A percentile compares a stretch with the other conserved stretches of the same genome.
These are phyloP conservation scores for Mucor racemosus DNA, from an alignment of 371 early-diverging fungal species.

Conservation along the genomic window DNA sequence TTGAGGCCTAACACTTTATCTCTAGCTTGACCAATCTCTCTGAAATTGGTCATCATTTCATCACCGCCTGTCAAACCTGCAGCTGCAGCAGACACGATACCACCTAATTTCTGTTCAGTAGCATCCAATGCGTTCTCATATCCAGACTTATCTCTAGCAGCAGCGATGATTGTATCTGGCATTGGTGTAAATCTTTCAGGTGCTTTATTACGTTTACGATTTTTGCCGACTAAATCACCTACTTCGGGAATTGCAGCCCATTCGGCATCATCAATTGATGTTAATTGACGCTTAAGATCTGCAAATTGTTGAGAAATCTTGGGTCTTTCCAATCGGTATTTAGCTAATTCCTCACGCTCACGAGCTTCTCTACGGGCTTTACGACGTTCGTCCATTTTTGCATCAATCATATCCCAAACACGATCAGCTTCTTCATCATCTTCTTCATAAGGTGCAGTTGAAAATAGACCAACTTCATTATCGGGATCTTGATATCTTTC, in stretches of 20 bases:
- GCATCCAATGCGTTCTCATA: constrained; percentile 65
- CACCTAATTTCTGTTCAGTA: constrained; percentile 53
- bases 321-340: constrained; percentile 62
- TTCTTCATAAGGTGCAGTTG: constrained; percentile 86
- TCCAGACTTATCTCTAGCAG: constrained; percentile 60
- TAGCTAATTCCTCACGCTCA: constrained; percentile 62
- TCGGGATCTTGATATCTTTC: constrained; percentile 91
- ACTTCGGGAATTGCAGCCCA: constrained; percentile 96
- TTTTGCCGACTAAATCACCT: constrained; percentile 86
- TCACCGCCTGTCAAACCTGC: constrained; percentile 34
- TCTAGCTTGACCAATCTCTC: constrained; percentile 93
- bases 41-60: constrained; percentile 84
- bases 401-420: constrained; percentile 91
- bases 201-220: constrained; percentile 68
- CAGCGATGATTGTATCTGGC: constrained; percentile 84
- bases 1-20: constrained; percentile 87
- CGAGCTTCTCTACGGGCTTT: constrained; percentile 74
- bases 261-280: constrained; percentile 78
- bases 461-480: constrained; percentile 92
- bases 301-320: constrained; percentile 91
- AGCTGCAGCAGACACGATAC: constrained; percentile 47
- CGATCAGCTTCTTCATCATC: constrained; percentile 98
- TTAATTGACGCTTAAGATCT: constrained; percentile 86
- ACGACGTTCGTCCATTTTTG: constrained; percentile 89
- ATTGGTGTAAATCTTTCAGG: constrained; percentile 80